These are phyloP conservation scores for Tubosaeta sp. DNA, from an alignment of 768 basidiomycete genomes.

Conservation along the genomic window DNA sequence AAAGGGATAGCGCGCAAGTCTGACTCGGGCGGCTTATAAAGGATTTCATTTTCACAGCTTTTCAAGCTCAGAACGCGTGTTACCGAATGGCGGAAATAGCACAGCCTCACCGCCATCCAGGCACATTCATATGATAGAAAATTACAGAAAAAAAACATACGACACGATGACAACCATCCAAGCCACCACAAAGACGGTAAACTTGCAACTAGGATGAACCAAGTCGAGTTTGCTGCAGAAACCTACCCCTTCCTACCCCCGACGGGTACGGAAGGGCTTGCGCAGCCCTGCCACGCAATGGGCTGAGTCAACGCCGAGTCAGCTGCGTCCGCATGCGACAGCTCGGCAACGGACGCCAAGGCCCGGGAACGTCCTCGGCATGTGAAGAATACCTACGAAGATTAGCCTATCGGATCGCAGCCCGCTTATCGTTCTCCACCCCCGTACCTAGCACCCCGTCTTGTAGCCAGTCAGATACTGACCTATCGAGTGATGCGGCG, in stretches of 20 bases:
- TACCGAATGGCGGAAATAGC: constrained; percentile 16
- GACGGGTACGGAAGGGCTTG: constrained; percentile 15
- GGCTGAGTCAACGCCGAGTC: constrained; percentile 6
- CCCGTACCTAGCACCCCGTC: neutral
- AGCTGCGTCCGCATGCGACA: neutral
- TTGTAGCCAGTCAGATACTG: too few species aligned
- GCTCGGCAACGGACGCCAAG: neutral
- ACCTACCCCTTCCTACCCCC: constrained; percentile 5
- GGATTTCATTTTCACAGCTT: constrained; percentile 26
- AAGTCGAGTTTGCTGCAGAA: neutral
- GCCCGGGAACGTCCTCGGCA: neutral
- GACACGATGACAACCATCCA: neutral
- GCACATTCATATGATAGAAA: neutral
- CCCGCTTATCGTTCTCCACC: neutral
- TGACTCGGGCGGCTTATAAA: constrained; percentile 34
- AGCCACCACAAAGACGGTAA: neutral
- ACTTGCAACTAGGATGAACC: neutral
- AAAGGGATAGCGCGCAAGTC: neutral
- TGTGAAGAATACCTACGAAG: neutral
- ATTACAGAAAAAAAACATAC: neutral
- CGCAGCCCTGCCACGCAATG: constrained; percentile 3
- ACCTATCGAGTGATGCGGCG: neutral
- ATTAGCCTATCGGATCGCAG: constrained; percentile 7
- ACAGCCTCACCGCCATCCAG: constrained; percentile 17
- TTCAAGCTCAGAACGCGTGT: constrained; percentile 35